Evolutionary conservation across 495 filamentous ascomycete genomes (phyloP), one percentile per base, ranked within the genome.

Genomic region (Aspergillus avenaceus): DNA sequence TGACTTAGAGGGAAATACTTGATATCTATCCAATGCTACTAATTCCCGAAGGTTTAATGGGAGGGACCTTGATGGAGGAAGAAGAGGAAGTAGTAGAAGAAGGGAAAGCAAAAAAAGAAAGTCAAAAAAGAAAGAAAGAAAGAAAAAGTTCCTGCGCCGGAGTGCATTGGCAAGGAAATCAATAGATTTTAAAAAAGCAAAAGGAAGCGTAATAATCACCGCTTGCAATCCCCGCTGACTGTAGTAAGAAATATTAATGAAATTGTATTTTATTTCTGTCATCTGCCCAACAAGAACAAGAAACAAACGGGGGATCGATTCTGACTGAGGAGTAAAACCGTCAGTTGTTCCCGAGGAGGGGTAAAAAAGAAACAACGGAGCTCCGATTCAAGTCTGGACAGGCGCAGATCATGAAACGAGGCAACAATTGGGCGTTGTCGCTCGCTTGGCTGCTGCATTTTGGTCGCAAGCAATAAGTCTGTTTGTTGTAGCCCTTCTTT

Each of bases 401-500:
- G 51, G 56, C 56, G 56, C 54, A 58, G 60, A 63, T 63, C 54
- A 60, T 58, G 49, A 60, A 63, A 59, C 55, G 51, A 63, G 47
- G 49, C 55, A 58, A 47, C 54, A 61, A 60, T 63, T 59, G 52
- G 54, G 53, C 42, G 53, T 42, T 24, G 54, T 55, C 53, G 41
- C 56, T 45, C 44, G 40, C 55, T 55, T 50, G 49, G 42, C 24
- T 16, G 27, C 49, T 45, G 48, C 36, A 41, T 24, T 38, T 27
- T 47, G 29, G 40, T 45, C 45, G 47, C 51, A 43, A 32, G 14
- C 19, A 32, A 37, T 5, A 16, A n/a, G n/a, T n/a, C n/a, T n/a
- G n/a, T 23, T 21, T 31, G 16, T 45, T 32, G 42, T 27, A 14
- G 31, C 27, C 42, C 26, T 38, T 38, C 34, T 36, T 36, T 36